Evolutionary conservation across 2,329 filamentous ascomycete species (phyloP).

Genomic region (Hypoxylon sp.): DNA sequence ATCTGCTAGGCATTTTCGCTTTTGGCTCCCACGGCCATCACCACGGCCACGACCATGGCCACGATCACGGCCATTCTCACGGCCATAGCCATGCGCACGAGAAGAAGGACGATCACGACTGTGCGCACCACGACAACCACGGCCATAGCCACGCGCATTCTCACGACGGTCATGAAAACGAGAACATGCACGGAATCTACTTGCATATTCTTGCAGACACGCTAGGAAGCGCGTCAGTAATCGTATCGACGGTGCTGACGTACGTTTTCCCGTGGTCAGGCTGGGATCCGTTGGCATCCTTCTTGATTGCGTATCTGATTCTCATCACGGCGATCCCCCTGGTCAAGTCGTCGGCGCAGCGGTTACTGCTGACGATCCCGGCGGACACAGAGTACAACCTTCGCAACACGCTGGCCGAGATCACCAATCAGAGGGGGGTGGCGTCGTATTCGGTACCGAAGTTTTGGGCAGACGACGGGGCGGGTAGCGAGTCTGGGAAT

Average conservation of each 20-base stretch:
- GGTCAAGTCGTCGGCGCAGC: constrained; percentile 82
- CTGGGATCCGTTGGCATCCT: constrained; percentile 94
- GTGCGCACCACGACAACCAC: constrained; percentile 46
- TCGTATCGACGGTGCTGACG: constrained; percentile 87
- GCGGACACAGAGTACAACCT: constrained; percentile 87
- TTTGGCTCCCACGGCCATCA: constrained; percentile 73
- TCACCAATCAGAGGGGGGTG: constrained; percentile 83
- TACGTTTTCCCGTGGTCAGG: constrained; percentile 89
- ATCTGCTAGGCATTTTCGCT: constrained; percentile 88
- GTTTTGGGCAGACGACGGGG: constrained; percentile 87
- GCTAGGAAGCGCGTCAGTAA: constrained; percentile 91
- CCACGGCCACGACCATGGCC: constrained; percentile 53
- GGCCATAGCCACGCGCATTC: constrained; percentile 48
- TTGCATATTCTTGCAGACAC: constrained; percentile 95
- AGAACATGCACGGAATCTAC: constrained; percentile 98
- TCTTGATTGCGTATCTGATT: constrained; percentile 91
- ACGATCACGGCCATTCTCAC: constrained; percentile 52
- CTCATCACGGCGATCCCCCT: constrained; percentile 91
- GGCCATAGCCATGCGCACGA: constrained; percentile 48
- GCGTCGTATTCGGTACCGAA: constrained; percentile 85
- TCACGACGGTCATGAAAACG: constrained; percentile 67
- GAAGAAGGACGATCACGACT: constrained; percentile 50
- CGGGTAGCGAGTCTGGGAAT: constrained; percentile 52
- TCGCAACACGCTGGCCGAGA: constrained; percentile 83
- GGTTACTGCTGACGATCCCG: constrained; percentile 83